A percentile compares a stretch with the other conserved stretches of the same genome.
These are phyloP conservation scores for Aspergillus proliferans DNA, from an alignment of 2,329 filamentous ascomycete species.

Conservation along the genomic window DNA sequence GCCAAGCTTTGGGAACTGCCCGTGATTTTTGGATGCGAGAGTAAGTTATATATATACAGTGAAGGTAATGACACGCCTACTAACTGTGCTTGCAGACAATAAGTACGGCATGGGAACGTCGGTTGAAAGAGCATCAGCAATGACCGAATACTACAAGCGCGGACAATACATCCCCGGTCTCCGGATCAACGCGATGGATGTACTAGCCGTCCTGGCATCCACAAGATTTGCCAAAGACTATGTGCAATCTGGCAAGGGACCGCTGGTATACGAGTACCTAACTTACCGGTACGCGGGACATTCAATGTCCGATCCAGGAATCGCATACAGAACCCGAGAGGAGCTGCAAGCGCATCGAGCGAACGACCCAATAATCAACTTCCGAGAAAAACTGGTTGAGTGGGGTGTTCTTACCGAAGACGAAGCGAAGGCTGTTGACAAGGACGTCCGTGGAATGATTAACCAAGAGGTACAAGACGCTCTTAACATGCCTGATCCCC, in stretches of 20 bases:
- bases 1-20: conserved; percentile 96
- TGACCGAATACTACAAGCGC: conserved; percentile 99
- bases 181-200: conserved; percentile 98
- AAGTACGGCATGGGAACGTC: conserved; percentile 99
- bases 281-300: conserved; percentile 97
- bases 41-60: conserved; percentile 57
- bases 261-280: conserved; percentile 91
- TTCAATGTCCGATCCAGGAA: conserved; percentile 97
- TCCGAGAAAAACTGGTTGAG: conserved; percentile 92
- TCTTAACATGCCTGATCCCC: conserved; percentile 76
- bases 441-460: conserved; percentile 75
- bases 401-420: conserved; percentile 85
- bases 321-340: conserved; percentile 94
- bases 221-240: conserved; percentile 86
- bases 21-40: conserved; percentile 91
- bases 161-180: conserved; percentile 97
- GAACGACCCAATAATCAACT: conserved; percentile 89
- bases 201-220: conserved; percentile 88
- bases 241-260: conserved; percentile 72
- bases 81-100: conserved; percentile 63
- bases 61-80: background rate
- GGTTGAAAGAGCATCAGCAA: conserved; percentile 78
- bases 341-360: conserved; percentile 93
- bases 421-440: conserved; percentile 88
- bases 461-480: conserved; percentile 81